Evolutionary conservation across 108 stramenopile genomes (phyloP).

Genomic region (Cyclotella atomus): DNA sequence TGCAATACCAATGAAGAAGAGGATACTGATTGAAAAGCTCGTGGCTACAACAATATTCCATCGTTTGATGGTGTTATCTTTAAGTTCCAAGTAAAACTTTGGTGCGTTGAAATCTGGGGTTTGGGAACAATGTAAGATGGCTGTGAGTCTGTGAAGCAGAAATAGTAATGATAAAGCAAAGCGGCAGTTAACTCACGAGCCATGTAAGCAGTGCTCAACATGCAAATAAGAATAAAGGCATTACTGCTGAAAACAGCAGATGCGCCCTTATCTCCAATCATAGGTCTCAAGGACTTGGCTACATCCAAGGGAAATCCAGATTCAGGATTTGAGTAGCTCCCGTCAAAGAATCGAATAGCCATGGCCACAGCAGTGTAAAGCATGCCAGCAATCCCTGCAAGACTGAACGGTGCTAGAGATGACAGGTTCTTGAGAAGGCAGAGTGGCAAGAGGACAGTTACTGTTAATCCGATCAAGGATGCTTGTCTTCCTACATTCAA

Average conservation of each 20-base stretch:
- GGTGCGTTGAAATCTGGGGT: constrained; percentile 95
- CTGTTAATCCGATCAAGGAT: constrained; percentile 70
- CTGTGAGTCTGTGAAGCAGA: not conserved
- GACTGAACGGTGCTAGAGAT: constrained; percentile 85
- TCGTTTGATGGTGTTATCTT: constrained; percentile 85
- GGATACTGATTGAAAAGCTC: constrained; percentile 83
- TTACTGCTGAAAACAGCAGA: constrained; percentile 72
- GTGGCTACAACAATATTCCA: constrained; percentile 79
- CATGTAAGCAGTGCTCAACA: constrained; percentile 96
- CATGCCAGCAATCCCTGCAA: constrained; percentile 87
- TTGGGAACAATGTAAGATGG: not conserved
- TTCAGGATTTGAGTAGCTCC: constrained; percentile 63
- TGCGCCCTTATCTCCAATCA: constrained; percentile 74
- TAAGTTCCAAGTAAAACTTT: constrained; percentile 86
- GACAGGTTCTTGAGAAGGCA: constrained; percentile 88
- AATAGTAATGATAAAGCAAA: not conserved
- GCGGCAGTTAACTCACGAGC: constrained; percentile 57
- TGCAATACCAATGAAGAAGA: constrained; percentile 78
- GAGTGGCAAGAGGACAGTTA: constrained; percentile 84
- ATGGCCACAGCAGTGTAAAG: constrained; percentile 85
- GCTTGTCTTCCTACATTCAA: constrained; percentile 48
- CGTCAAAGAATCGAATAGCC: constrained; percentile 79
- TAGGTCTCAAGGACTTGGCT: constrained; percentile 62
- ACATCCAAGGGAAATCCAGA: constrained; percentile 53
- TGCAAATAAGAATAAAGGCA: constrained; percentile 92